Evolutionary conservation across 75 land plant genomes (phyloP).

Genomic region (Sequoiadendron giganteum): DNA sequence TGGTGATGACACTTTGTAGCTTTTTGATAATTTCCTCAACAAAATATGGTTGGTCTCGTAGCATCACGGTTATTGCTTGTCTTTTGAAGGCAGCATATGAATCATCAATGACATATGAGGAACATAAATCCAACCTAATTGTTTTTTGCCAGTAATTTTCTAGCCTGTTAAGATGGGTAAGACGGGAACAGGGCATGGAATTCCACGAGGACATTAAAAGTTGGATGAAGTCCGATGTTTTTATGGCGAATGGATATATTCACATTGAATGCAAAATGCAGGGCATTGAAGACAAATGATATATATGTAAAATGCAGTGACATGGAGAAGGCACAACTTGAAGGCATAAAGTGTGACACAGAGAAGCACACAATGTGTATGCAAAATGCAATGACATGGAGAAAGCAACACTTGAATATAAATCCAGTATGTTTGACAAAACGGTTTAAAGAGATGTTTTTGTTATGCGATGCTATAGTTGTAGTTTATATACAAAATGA

Average conservation of each 20-base stretch:
- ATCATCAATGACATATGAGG: conserved; percentile 34
- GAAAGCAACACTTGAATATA: neutral
- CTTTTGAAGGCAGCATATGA: conserved; percentile 24
- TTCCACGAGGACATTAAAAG: neutral
- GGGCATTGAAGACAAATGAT: no score
- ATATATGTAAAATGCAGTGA: no score
- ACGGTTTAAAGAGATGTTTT: no score
- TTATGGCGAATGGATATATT: neutral
- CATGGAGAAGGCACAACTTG: no score
- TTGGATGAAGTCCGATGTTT: neutral
- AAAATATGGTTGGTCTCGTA: conserved; percentile 28
- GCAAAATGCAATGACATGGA: neutral
- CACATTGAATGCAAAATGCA: no score
- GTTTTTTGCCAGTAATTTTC: neutral
- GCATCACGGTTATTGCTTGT: conserved; percentile 32
- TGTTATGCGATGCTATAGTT: neutral
- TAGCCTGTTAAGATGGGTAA: neutral
- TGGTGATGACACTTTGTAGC: conserved; percentile 44
- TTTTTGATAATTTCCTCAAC: conserved; percentile 42
- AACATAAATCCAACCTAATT: conserved; percentile 21
- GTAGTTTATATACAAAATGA: neutral
- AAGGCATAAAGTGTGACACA: no score
- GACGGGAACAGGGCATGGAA: neutral
- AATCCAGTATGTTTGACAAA: neutral
- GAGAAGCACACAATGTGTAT: neutral